phyloP scores from a whole-genome alignment of 371 early-diverging fungal genomes.

The Actinomucor elegans region DNA sequence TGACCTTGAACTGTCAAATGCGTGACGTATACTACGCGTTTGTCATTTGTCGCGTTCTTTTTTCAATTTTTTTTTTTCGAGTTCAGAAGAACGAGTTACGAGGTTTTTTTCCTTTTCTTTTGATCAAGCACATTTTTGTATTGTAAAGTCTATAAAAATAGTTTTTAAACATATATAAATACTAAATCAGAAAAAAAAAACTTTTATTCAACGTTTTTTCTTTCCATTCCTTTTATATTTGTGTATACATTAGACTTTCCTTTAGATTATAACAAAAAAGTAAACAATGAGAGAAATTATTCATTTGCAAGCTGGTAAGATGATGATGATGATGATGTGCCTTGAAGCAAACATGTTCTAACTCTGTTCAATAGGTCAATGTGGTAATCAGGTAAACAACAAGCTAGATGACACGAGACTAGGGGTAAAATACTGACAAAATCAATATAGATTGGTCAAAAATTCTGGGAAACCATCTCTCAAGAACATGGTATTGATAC shows the following conservation, averaged over 20 bases:
- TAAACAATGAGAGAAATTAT: conserved; percentile 97
- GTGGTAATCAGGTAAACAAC: conserved; percentile 77
- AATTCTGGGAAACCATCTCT: conserved; percentile 95
- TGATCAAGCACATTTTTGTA: conserved; percentile 10
- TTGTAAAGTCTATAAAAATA: conserved; percentile 2
- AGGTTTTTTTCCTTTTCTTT: conserved; percentile 19
- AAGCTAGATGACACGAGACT: background rate
- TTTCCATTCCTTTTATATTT: conserved; percentile 2
- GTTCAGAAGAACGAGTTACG: conserved; percentile 4
- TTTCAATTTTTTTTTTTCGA: conserved; percentile 2
- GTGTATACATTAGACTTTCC: background rate
- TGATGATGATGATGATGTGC: background rate
- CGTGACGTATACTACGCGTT: background rate
- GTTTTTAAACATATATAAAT: background rate
- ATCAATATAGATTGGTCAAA: conserved; percentile 69
- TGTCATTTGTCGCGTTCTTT: conserved; percentile 1
- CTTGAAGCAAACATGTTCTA: too few species aligned
- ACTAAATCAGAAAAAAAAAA: conserved; percentile 1
- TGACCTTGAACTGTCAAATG: background rate
- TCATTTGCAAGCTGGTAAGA: conserved; percentile 93
- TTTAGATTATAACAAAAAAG: background rate
- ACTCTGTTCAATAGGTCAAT: conserved; percentile 87
- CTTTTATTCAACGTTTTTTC: conserved; percentile 4
- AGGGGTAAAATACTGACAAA: background rate
- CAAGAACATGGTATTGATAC: conserved; percentile 90